Evolutionary conservation across 2,329 filamentous ascomycete species (phyloP).

Genomic region (Cercospora sp.): DNA sequence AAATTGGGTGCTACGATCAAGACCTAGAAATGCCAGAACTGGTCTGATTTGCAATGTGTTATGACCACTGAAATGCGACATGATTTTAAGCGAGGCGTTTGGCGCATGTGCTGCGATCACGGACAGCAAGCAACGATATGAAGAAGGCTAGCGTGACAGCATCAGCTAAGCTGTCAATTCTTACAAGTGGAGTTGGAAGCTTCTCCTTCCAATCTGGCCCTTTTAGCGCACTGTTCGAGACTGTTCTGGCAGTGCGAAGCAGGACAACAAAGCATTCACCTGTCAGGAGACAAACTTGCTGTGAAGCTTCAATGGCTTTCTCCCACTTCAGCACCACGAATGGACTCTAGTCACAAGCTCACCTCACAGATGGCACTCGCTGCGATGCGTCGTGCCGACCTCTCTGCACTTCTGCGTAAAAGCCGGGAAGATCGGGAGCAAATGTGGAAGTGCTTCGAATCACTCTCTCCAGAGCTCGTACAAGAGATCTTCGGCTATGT

Average conservation of each 20-base stretch:
- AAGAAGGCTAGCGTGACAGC: neutral
- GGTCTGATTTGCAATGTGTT: neutral
- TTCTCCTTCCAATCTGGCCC: neutral
- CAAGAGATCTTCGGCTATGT: neutral
- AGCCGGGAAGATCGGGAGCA: neutral
- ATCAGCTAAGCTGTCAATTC: neutral
- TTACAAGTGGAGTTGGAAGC: neutral
- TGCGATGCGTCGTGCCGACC: neutral
- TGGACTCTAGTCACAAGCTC: neutral
- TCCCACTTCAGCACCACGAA: neutral
- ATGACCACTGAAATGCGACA: neutral
- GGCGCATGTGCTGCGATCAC: neutral
- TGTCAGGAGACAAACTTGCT: neutral
- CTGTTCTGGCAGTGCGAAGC: neutral
- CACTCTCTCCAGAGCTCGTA: neutral
- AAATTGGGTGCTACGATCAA: constrained; percentile 21
- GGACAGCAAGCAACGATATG: neutral
- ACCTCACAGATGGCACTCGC: neutral
- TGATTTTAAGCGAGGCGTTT: neutral
- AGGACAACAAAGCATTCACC: neutral
- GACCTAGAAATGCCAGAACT: neutral
- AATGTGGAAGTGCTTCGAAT: neutral
- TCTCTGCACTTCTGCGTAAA: neutral
- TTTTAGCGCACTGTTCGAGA: neutral
- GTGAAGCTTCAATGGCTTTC: neutral